phyloP scores from a whole-genome alignment of 2,329 filamentous ascomycete species.

The Microdochium trichocladiopsis region DNA sequence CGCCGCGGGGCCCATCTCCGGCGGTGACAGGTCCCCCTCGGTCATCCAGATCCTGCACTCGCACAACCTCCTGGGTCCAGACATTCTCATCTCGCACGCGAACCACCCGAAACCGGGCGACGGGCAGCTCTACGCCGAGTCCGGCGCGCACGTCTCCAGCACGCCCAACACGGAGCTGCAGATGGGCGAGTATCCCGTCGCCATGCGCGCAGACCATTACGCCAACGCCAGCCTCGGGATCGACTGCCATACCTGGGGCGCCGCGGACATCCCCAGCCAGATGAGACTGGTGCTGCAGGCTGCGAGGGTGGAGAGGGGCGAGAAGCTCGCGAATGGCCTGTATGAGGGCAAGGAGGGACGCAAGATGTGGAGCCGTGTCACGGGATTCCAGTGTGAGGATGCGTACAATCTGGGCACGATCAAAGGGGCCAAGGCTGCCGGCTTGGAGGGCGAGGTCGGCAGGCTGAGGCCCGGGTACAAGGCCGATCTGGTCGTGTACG shows the following conservation, averaged over 20 bases:
- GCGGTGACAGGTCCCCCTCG: slow-evolving; percentile 3
- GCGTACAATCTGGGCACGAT: slow-evolving; percentile 43
- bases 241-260: slow-evolving; percentile 24
- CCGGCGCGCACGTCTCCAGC: slow-evolving; percentile 28
- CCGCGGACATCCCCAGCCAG: slow-evolving; percentile 20
- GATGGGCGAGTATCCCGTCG: slow-evolving; percentile 32
- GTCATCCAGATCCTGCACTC: slow-evolving; percentile 16
- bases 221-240: slow-evolving; percentile 22
- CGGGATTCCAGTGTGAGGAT: slow-evolving; percentile 27
- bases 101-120: slow-evolving; percentile 23
- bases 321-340: slow-evolving; percentile 12
- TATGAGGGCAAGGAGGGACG: neutral
- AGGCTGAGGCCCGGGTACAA: slow-evolving; percentile 34
- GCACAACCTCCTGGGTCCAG: slow-evolving; percentile 30
- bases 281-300: slow-evolving; percentile 22
- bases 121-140: slow-evolving; percentile 21
- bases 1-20: slow-evolving; percentile 7
- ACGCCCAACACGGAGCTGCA: slow-evolving; percentile 45
- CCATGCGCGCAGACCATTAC: slow-evolving; percentile 20
- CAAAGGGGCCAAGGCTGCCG: slow-evolving; percentile 32
- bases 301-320: slow-evolving; percentile 11
- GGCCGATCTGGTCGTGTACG: slow-evolving; percentile 42
- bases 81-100: slow-evolving; percentile 33
- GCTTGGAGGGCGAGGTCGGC: slow-evolving; percentile 33
- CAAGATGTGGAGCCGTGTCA: slow-evolving; percentile 13